A percentile compares a stretch with the other conserved stretches of the same genome.
phyloP scores from a whole-genome alignment of 306 rosid species.

The Medicago lupulina region DNA sequence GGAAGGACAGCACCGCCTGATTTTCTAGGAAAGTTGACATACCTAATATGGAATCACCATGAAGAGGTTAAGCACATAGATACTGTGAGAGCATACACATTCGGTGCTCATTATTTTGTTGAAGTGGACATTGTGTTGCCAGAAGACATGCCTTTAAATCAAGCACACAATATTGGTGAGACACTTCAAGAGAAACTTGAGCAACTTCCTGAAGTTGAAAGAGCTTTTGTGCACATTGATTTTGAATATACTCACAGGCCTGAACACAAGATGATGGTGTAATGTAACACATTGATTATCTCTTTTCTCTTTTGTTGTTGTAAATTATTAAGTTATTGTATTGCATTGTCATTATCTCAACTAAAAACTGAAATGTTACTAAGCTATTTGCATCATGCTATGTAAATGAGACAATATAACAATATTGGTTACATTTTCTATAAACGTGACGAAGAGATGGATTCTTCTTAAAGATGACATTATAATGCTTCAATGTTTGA shows the following conservation, averaged over 20 bases:
- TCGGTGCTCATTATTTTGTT: conserved; percentile 75
- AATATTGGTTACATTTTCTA: too few relatives aligned
- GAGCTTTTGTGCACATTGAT: conserved; percentile 85
- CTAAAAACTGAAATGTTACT: background rate
- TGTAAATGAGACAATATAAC: too few relatives aligned
- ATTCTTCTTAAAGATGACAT: too few relatives aligned
- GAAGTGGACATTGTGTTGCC: conserved; percentile 85
- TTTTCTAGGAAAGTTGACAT: conserved; percentile 71
- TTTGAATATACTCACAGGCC: conserved; percentile 80
- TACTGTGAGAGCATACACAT: conserved; percentile 83
- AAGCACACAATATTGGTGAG: conserved; percentile 86
- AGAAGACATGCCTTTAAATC: conserved; percentile 61
- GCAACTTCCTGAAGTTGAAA: conserved; percentile 75
- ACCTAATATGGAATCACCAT: conserved; percentile 82
- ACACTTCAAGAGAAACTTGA: conserved; percentile 77
- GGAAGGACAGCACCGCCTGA: conserved; percentile 88
- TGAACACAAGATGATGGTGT: conserved; percentile 66
- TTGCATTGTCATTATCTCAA: background rate
- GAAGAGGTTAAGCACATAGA: conserved; percentile 72
- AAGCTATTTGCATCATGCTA: background rate
- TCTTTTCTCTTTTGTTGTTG: background rate
- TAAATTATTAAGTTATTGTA: background rate
- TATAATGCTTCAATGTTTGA: too few relatives aligned
- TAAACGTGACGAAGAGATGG: too few relatives aligned
- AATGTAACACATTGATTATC: background rate